A percentile compares a stretch with the other conserved stretches of the same genome.
Evolutionary conservation across 2,329 filamentous ascomycete species (phyloP).

Genomic region (Westerdykella ornata): DNA sequence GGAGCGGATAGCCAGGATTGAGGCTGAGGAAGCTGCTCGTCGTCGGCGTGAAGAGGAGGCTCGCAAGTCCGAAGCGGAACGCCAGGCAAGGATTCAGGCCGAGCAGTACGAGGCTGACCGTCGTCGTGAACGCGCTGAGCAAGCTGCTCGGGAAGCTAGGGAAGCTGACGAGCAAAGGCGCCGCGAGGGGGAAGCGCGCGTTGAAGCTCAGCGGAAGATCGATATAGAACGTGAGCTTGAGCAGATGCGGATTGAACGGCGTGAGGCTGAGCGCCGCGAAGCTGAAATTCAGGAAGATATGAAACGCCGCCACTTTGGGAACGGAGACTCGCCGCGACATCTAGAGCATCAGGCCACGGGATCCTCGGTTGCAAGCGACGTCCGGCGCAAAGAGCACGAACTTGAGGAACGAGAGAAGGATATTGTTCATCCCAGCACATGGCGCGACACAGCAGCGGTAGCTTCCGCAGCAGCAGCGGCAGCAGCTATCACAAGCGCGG

Average conservation of each 20-base stretch:
- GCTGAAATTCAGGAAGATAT: constrained; percentile 23
- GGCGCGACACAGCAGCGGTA: constrained; percentile 35
- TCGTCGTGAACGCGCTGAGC: constrained; percentile 22
- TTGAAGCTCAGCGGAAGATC: constrained; percentile 16
- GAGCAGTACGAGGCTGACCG: constrained; percentile 21
- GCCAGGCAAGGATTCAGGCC: constrained; percentile 21
- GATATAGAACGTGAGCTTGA: constrained; percentile 27
- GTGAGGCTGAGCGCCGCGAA: constrained; percentile 23
- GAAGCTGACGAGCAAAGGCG: constrained; percentile 14
- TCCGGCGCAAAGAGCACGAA: constrained; percentile 31
- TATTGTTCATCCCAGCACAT: constrained; percentile 28
- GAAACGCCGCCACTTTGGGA: constrained; percentile 16
- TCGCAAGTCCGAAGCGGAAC: constrained; percentile 9
- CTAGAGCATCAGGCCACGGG: constrained; percentile 27
- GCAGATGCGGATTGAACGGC: constrained; percentile 21
- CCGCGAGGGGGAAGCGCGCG: constrained; percentile 6
- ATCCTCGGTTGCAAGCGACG: constrained; percentile 26
- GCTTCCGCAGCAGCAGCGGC: constrained; percentile 31
- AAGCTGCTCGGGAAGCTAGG: constrained; percentile 21
- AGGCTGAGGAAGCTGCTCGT: constrained; percentile 19
- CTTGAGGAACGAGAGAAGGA: constrained; percentile 30
- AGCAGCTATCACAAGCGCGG: constrained; percentile 25
- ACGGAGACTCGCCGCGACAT: constrained; percentile 4
- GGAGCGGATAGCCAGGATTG: constrained; percentile 20
- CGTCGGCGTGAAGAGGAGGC: constrained; percentile 8